Percentiles rank a stretch among this genome's conserved stretches.
phyloP scores from a whole-genome alignment of 208 protist genomes.

The Trypanosomatidae sp. region DNA sequence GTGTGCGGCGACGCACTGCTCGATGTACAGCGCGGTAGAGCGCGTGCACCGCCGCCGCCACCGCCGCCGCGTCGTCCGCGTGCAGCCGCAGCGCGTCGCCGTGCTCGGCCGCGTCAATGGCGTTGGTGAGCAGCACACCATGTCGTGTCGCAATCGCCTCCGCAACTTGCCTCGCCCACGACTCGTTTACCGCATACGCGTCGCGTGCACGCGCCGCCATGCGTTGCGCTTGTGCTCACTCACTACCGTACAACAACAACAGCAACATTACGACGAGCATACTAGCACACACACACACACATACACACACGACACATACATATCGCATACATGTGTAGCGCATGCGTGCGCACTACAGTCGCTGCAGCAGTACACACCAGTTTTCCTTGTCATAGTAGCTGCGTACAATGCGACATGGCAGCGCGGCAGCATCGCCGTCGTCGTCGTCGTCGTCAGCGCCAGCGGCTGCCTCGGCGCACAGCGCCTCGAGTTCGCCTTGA shows the following conservation, averaged over 20 bases:
- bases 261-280: too few species aligned
- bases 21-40: too few species aligned
- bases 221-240: too few species aligned
- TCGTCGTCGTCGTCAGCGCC: too few species aligned
- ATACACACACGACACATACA: too few species aligned
- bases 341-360: not conserved
- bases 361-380: slow-evolving; percentile 64
- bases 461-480: slow-evolving; percentile 21
- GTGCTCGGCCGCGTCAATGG: slow-evolving; percentile 14
- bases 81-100: slow-evolving; percentile 14
- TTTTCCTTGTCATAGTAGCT: slow-evolving; percentile 84
- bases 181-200: slow-evolving; percentile 2
- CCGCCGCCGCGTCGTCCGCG: slow-evolving; percentile 4
- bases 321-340: not conserved
- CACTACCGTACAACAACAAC: too few species aligned
- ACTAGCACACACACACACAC: too few species aligned
- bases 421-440: too few species aligned
- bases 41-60: too few species aligned
- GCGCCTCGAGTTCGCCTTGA: slow-evolving; percentile 53
- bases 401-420: slow-evolving; percentile 1
- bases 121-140: slow-evolving; percentile 29
- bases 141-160: slow-evolving; percentile 22
- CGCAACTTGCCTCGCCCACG: slow-evolving; percentile 13
- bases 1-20: too few species aligned
- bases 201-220: too few species aligned